Evolutionary conservation across 208 protist genomes (phyloP), one percentile per base, ranked within the genome.

Genomic region (Crithidia sp.): DNA sequence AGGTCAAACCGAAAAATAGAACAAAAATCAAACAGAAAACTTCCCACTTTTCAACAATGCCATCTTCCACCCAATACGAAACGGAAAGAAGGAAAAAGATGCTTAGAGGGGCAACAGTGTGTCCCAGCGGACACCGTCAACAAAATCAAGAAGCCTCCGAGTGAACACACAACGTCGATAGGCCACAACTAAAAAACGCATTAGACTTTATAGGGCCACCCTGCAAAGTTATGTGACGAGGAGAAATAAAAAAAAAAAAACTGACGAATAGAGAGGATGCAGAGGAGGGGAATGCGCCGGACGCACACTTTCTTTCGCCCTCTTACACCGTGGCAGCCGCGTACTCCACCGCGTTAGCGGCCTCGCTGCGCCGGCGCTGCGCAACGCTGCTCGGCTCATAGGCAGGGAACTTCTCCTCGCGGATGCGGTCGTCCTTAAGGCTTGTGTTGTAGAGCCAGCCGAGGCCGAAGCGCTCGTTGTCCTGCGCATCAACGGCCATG

Each of bases 391-490:
- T 67, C 10, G 91, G 91, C 73, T 93, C 86, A 61, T 96, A 88
- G 10, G 87, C 69, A 0, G 91, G 91, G 74, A 91, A 94, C 81
- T 89, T 89, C 68, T 85, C 79, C 74, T 96, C 91, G 3, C 91
- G 82, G 45, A 85, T 74, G 37, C 74, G 68, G 49, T 94, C 91
- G 55, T 91, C 82, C 59, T 93, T 81, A 12, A 94, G 54, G 6
- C 73, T 64, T 3, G 85, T 77, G 68, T 73, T 83, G 70, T 92
- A 81, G 36, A 94, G 39, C 91, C 91, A 96, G 37, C 84, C 73
- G 9, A 96, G 89, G 5, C 91, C 91, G 66, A 96, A 93, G 37
- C 77, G 81, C 59, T 94, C 91, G 67, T 79, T 84, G 77, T 96
- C 91, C 43, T 86, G 81, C n/a, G 57, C 66, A 50, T 84, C 79